Evolutionary conservation across 805 yeast species (phyloP).

Genomic region (Suhomyces sp.): DNA sequence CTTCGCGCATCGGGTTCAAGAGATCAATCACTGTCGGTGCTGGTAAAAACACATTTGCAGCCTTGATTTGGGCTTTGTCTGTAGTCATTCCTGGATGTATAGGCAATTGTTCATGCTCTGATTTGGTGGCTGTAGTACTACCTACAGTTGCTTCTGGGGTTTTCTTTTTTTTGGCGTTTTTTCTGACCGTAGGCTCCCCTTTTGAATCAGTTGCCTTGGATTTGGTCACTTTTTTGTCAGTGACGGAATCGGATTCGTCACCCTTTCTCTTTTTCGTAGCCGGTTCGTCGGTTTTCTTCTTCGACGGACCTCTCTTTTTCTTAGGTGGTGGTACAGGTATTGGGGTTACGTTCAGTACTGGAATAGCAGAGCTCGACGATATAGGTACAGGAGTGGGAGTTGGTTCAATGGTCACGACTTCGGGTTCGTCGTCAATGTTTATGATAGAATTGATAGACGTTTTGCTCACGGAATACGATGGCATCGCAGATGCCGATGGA

Average conservation of each 20-base stretch:
- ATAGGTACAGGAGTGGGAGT: slow-evolving; percentile 6
- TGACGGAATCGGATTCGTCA: slow-evolving; percentile 7
- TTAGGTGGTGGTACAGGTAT: slow-evolving; percentile 11
- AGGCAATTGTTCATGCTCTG: slow-evolving; percentile 14
- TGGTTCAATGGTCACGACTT: not conserved
- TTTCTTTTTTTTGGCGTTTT: slow-evolving; percentile 16
- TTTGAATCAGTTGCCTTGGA: slow-evolving; percentile 12
- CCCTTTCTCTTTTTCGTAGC: slow-evolving; percentile 10
- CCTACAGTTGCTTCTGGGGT: slow-evolving; percentile 17
- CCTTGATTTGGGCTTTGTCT: slow-evolving; percentile 13
- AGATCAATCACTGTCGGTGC: slow-evolving; percentile 20
- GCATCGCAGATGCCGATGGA: slow-evolving; percentile 1
- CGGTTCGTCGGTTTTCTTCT: slow-evolving; percentile 4
- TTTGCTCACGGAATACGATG: slow-evolving; percentile 18
- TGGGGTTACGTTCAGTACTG: slow-evolving; percentile 1
- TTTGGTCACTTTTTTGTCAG: slow-evolving; percentile 11
- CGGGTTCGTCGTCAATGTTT: slow-evolving; percentile 32
- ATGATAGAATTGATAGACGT: slow-evolving; percentile 43
- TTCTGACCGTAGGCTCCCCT: slow-evolving; percentile 8
- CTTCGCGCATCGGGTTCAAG: slow-evolving; percentile 11
- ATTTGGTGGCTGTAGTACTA: slow-evolving; percentile 1
- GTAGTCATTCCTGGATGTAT: slow-evolving; percentile 24
- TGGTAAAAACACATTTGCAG: slow-evolving; percentile 10
- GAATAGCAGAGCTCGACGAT: not conserved
- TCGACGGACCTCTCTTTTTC: slow-evolving; percentile 7